Percentiles rank a stretch among this genome's conserved stretches.
Evolutionary conservation across 2,329 filamentous ascomycete genomes (phyloP).

Genomic region (Macrophomina tecta): DNA sequence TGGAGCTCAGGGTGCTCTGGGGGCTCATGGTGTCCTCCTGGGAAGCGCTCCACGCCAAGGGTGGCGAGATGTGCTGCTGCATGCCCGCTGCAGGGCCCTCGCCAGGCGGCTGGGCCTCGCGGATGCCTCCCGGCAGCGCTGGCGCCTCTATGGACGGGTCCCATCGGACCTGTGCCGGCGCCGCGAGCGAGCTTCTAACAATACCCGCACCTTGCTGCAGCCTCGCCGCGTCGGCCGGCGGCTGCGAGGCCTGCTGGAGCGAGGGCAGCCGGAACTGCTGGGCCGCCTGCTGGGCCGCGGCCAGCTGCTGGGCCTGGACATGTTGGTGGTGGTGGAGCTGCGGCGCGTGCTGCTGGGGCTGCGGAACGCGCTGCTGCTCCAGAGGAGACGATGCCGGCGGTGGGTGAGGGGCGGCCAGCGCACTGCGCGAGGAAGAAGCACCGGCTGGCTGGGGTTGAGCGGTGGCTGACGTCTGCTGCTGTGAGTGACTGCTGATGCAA

Average conservation of each 20-base stretch:
- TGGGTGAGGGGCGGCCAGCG: background rate
- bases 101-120: background rate
- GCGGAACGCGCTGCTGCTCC: background rate
- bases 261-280: constrained; percentile 22
- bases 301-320: background rate
- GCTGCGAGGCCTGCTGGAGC: constrained; percentile 20
- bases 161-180: constrained; percentile 26
- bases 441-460: background rate
- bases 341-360: constrained; percentile 6
- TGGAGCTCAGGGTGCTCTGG: constrained; percentile 27
- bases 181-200: constrained; percentile 3
- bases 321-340: background rate
- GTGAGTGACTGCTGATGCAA: background rate
- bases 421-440: background rate
- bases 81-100: background rate
- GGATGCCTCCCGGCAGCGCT: constrained; percentile 8
- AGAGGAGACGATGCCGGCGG: too few relatives aligned
- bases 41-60: constrained; percentile 13
- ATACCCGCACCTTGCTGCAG: background rate
- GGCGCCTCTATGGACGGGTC: constrained; percentile 21
- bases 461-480: background rate
- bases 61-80: constrained; percentile 14
- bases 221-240: constrained; percentile 7
- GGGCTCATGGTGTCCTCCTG: constrained; percentile 21
- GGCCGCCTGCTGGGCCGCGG: background rate